Base-by-base conservation (phyloP, 1,284 basidiomycete genomes). In the Violaceomyces palustris region DNA sequence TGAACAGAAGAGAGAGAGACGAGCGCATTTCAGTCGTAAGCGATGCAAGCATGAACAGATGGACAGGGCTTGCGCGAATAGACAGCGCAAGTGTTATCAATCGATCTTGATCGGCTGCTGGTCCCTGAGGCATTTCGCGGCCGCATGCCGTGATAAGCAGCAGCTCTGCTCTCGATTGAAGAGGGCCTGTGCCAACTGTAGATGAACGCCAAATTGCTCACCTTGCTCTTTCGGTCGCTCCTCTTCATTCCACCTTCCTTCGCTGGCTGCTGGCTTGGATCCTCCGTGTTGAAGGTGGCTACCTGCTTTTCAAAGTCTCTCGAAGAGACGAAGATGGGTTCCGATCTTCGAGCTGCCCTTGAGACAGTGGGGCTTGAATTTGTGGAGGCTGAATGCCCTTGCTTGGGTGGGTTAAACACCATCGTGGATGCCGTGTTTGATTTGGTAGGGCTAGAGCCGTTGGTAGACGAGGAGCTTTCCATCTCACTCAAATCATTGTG, bases 171-270 rank as follows among this genome's bases (percentile, higher is more conserved):
- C n/a, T n/a, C n/a, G n/a, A n/a, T n/a, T n/a, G n/a, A n/a, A n/a
- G n/a, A n/a, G n/a, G n/a, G n/a, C n/a, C n/a, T n/a, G n/a, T n/a
- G n/a, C n/a, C n/a, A n/a, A n/a, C n/a, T n/a, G n/a, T n/a, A n/a
- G n/a, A n/a, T n/a, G 17, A 10, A 14, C 14, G 34, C 17, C 11
- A 34, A 34, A 11, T 34, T 15, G n/a, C 43, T 45, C 27, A 50
- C 54, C 27, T 64, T 64, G 48, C 50, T 52, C 39, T 61, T 62
- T 15, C 52, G 52, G 17, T 50, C 38, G 34, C 40, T 35, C 26
- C 59, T 50, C 45, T 64, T 64, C 35, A 42, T 42, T 28, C 45
- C 34, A 9, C 38, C 21, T 19, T 40, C 40, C 27, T 61, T 61
- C n/a, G 39, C 28, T 15, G 50, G 32, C 9, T 42, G 44, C 28